Conservation (phyloP, 192 early-diverging fungal species). For the Coemansia sp. region DNA sequence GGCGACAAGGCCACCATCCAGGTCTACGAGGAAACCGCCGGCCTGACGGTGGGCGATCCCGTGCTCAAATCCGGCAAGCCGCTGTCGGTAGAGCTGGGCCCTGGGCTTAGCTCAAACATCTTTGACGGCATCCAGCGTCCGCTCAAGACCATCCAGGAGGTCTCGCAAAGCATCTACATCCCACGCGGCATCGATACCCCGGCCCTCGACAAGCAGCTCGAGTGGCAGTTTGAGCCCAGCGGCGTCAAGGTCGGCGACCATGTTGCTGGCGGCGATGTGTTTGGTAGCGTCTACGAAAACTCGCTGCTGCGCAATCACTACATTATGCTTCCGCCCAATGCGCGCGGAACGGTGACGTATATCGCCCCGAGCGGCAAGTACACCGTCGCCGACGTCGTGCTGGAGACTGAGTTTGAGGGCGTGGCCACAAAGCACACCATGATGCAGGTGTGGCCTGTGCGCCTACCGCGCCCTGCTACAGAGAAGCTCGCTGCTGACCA, state of each 20-base stretch:
- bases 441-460: conserved; percentile 98
- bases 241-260: conserved; percentile 94
- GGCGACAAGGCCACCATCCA: conserved; percentile 99
- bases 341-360: conserved; percentile 92
- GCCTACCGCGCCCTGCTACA: conserved; percentile 88
- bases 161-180: conserved; percentile 96
- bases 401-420: conserved; percentile 98
- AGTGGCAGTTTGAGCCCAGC: conserved; percentile 94
- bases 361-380: conserved; percentile 93
- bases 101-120: conserved; percentile 88
- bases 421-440: conserved; percentile 87
- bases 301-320: conserved; percentile 83
- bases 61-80: conserved; percentile 98
- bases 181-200: conserved; percentile 99
- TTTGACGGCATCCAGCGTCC: conserved; percentile 99
- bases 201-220: conserved; percentile 83
- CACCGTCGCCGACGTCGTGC: conserved; percentile 82
- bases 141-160: conserved; percentile 90
- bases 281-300: conserved; percentile 93
- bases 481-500: conserved; percentile 95
- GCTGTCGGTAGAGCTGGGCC: conserved; percentile 96
- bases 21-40: conserved; percentile 99
- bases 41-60: conserved; percentile 98
- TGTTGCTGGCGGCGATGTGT: conserved; percentile 97
- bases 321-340: conserved; percentile 94